phyloP scores from a whole-genome alignment of 2,329 filamentous ascomycete species.

The Talaromyces sp. region DNA sequence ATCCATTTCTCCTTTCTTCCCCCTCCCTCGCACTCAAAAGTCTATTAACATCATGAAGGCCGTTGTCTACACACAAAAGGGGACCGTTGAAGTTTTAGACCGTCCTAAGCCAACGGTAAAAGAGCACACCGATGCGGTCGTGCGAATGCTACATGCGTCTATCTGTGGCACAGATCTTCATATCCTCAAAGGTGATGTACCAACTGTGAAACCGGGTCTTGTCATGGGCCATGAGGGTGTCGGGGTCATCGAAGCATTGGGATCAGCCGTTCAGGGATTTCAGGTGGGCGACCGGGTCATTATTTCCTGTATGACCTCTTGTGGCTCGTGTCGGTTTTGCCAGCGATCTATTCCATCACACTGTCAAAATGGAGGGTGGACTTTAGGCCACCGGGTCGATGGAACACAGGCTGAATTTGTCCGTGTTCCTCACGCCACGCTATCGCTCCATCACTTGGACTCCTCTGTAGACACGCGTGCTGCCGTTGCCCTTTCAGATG shows the following conservation, averaged over 20 bases:
- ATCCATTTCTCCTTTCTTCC: neutral
- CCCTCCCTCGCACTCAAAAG: neutral
- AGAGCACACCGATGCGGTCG: slow-evolving; percentile 45
- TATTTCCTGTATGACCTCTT: slow-evolving; percentile 49
- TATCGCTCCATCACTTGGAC: slow-evolving; percentile 45
- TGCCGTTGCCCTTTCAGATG: slow-evolving; percentile 52
- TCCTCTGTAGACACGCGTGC: slow-evolving; percentile 32
- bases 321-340: slow-evolving; percentile 50
- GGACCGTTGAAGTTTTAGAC: slow-evolving; percentile 36
- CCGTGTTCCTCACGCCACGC: slow-evolving; percentile 48
- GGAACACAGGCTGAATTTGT: slow-evolving; percentile 56
- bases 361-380: slow-evolving; percentile 52
- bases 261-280: slow-evolving; percentile 44
- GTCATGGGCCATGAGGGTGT: slow-evolving; percentile 53
- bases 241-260: slow-evolving; percentile 45
- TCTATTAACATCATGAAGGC: slow-evolving; percentile 40
- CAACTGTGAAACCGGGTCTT: slow-evolving; percentile 42
- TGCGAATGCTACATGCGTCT: slow-evolving; percentile 46
- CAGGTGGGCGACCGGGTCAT: slow-evolving; percentile 50
- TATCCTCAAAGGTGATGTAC: slow-evolving; percentile 51
- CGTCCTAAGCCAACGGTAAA: slow-evolving; percentile 40
- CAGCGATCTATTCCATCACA: slow-evolving; percentile 49
- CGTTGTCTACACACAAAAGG: slow-evolving; percentile 39
- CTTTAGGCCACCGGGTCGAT: slow-evolving; percentile 49
- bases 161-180: slow-evolving; percentile 55